Conservation (phyloP, 163 green algal genomes). For the Scenedesmus sp. region DNA sequence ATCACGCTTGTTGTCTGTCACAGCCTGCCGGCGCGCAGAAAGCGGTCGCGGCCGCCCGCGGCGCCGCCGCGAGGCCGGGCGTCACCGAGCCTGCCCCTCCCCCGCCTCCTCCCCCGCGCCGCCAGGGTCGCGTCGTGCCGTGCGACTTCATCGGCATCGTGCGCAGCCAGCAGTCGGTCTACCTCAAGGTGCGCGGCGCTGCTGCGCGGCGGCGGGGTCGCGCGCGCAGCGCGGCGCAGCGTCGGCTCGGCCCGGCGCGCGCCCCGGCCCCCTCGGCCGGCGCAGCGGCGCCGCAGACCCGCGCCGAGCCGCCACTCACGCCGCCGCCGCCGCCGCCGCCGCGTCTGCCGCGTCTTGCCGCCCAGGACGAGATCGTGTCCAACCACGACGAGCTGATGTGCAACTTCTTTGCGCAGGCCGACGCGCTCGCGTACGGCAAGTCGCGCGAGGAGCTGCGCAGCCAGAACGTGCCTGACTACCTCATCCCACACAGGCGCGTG, state of each 20-base stretch:
- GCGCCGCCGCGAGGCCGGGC: too few relatives aligned
- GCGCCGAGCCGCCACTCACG: too few relatives aligned
- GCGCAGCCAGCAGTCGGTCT: conserved; percentile 94
- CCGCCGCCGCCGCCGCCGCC: too few relatives aligned
- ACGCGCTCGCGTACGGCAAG: conserved; percentile 98
- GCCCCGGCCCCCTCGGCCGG: too few relatives aligned
- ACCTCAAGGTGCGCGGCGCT: conserved; percentile 80
- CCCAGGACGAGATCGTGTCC: conserved; percentile 93
- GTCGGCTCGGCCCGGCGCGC: too few relatives aligned
- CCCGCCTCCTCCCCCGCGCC: too few relatives aligned
- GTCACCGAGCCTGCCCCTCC: neutral
- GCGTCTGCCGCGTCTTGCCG: neutral
- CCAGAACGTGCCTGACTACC: conserved; percentile 90
- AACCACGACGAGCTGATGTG: conserved; percentile 99
- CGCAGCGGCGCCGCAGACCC: too few relatives aligned
- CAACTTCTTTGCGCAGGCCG: conserved; percentile 99
- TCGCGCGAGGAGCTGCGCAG: conserved; percentile 82
- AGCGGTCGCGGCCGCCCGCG: too few relatives aligned
- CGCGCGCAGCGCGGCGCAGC: too few relatives aligned
- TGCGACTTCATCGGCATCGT: conserved; percentile 99
- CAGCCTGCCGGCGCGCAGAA: too few relatives aligned
- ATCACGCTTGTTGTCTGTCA: too few relatives aligned
- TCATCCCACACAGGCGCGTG: conserved; percentile 93
- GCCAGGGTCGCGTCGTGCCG: conserved; percentile 94
- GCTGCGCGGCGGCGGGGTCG: too few relatives aligned